Conservation (phyloP, 371 early-diverging fungal species). For the Gilbertella persicaria region DNA sequence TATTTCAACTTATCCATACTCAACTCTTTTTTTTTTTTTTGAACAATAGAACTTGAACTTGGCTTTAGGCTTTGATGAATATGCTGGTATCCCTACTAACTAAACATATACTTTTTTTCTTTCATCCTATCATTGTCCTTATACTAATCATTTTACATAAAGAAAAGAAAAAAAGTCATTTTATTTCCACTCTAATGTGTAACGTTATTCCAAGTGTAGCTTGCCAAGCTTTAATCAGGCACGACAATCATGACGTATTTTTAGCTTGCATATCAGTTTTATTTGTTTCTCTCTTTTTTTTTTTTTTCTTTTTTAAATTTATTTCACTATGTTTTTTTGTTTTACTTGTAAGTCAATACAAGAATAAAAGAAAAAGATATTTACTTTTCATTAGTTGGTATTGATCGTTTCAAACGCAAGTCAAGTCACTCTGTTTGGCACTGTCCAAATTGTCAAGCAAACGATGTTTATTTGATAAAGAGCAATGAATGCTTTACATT, state of each 20-base stretch:
- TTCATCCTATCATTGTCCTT: background rate
- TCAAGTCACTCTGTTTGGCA: constrained; percentile 35
- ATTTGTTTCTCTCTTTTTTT: constrained; percentile 6
- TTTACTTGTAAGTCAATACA: constrained; percentile 33
- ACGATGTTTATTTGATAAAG: constrained; percentile 42
- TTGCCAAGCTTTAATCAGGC: background rate
- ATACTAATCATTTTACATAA: background rate
- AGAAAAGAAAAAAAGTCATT: constrained; percentile 11
- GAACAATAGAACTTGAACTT: constrained; percentile 68
- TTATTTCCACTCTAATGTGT: constrained; percentile 32
- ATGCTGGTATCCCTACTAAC: constrained; percentile 75
- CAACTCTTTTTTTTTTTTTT: constrained; percentile 1
- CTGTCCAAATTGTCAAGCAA: constrained; percentile 50
- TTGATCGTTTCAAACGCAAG: constrained; percentile 45
- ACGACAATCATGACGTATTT: constrained; percentile 10
- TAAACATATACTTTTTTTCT: constrained; percentile 14
- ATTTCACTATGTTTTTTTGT: constrained; percentile 35
- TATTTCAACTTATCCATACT: background rate
- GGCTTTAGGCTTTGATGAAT: constrained; percentile 79
- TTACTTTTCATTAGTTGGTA: constrained; percentile 34
- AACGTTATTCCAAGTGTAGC: background rate
- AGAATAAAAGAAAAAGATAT: too few species aligned
- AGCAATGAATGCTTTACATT: constrained; percentile 51
- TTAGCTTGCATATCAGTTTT: background rate
- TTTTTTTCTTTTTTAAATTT: background rate